Base-by-base conservation (phyloP, 495 filamentous ascomycete species). In the Penicillium diatomitis region DNA sequence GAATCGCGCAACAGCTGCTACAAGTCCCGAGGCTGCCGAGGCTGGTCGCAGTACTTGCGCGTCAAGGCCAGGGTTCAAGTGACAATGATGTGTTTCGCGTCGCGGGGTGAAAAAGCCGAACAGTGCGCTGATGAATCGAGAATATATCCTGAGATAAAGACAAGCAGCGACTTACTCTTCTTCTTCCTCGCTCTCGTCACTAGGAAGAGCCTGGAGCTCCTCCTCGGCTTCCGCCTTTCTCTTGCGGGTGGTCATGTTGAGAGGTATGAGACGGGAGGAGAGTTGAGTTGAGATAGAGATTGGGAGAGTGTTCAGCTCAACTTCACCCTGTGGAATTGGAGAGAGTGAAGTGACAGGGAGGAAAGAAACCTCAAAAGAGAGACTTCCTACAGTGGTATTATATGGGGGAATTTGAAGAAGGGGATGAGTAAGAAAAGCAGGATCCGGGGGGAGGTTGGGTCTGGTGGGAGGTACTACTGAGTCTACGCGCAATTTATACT, bases 171-270 rank as follows among this genome's bases (percentile, higher is more conserved):
- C 78, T 77, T 70, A 82, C 79, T 82, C 80, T 61, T 82, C 79
- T 68, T 83, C 80, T 52, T 81, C 78, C 55, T 80, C 78, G 37
- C 75, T 79, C 38, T 73, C 79, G 45, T 83, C 80, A 40, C 74
- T 78, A 37, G 80, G 80, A 28, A 83, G 76, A 27, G 78, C 75
- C 51, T 76, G 71, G 44, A 83, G 72, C 64, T 83, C 75, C 59
- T 80, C 76, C 55, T 78, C 76, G 46, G 69, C 65, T 12, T 82
- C 80, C 52, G 80, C 75, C 76, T 81, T 81, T 73, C 80, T 76
- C 74, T 83, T 83, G 63, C 80, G 76, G 56, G 80, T 81, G 9
- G 78, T 75, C 78, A 82, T 81, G 20, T 48, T 64, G 52, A 32
- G n/a, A 34, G 39, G 44, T 41, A 46, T 43, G 43, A 32, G 28